Evolutionary conservation across 2,329 filamentous ascomycete species (phyloP), one percentile per base, ranked within the genome.

Genomic region (Mollisiaceae sp.): DNA sequence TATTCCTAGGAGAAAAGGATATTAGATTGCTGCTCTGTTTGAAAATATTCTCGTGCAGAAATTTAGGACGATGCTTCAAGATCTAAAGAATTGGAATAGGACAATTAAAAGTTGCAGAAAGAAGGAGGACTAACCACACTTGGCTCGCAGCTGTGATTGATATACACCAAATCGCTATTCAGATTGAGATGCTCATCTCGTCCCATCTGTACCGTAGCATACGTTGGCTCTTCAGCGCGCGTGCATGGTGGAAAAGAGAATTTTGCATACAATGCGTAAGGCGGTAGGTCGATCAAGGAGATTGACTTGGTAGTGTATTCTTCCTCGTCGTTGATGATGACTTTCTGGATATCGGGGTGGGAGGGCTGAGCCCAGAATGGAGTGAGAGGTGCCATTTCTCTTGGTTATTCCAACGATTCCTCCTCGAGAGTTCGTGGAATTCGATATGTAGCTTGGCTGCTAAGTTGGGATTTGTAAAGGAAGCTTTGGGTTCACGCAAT

Each of bases 81-180:
- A 32, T 3, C 3, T 32, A 32, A 6, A 6, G 27, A 6, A 32
- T 32, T 6, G 27, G 27, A 32, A 32, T 6, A 32, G 27, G 27
- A 32, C 27, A 3, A 32, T 32, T 32, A 32, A 32, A 6, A 6
- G 27, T 32, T 43, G 14, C 22, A 27, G 47, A 58, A 2, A 50
- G 36, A 45, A 45, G 24, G 39, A 24, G 47, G 59, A 84, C 85
- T 80, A 67, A 89, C 86, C 66, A 90, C 80, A 74, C 85, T 86
- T 27, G 88, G 88, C 72, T 88, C 86, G 77, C 88, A 90, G 4
- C 85, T 88, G 78, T 90, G 88, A 76, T 90, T 90, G 70, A 89
- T 86, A 77, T 89, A 90, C 55, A 90, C 76, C 73, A 90, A 75
- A 73, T 90, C 87, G 72, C 85, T 88, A 79, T 90, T 90, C 52